A percentile compares a stretch with the other conserved stretches of the same genome.
Conservation (phyloP, 257 asterid species). For the Paraleonurus japonicus region DNA sequence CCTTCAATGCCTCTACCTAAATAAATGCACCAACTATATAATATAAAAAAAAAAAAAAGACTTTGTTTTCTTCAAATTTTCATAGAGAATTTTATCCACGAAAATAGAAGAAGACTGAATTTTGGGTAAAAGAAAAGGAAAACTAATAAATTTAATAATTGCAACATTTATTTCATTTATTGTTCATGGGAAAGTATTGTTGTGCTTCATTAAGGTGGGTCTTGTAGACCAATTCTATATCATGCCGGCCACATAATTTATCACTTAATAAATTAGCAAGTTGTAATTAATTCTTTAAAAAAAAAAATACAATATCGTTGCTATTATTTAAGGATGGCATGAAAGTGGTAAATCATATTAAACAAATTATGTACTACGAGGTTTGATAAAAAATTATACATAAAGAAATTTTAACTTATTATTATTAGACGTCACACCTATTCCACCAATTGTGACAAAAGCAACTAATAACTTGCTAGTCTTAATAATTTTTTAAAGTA, state of each 20-base stretch:
- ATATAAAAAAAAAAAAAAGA: not conserved
- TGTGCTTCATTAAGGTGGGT: slow-evolving; percentile 11
- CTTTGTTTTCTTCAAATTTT: not conserved
- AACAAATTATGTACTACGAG: no score
- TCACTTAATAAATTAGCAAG: slow-evolving; percentile 17
- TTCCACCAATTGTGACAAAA: no score
- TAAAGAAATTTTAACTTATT: no score
- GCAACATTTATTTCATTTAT: slow-evolving; percentile 7
- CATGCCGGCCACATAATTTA: slow-evolving; percentile 26
- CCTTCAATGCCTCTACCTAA: slow-evolving; percentile 48
- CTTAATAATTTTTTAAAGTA: no score
- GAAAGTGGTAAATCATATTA: no score
- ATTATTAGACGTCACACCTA: no score
- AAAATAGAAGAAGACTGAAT: not conserved
- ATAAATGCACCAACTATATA: slow-evolving; percentile 30
- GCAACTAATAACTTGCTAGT: no score
- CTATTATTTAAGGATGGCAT: not conserved
- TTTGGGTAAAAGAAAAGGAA: not conserved
- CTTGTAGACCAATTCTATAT: slow-evolving; percentile 13
- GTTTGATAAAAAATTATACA: no score
- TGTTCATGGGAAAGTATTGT: slow-evolving; percentile 20
- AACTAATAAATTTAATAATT: not conserved
- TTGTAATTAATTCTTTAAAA: not conserved
- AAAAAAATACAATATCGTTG: not conserved
- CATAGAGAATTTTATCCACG: not conserved